Evolutionary conservation across 768 basidiomycete species (phyloP), one percentile per base, ranked within the genome.

Genomic region (Phylloporus sp.): DNA sequence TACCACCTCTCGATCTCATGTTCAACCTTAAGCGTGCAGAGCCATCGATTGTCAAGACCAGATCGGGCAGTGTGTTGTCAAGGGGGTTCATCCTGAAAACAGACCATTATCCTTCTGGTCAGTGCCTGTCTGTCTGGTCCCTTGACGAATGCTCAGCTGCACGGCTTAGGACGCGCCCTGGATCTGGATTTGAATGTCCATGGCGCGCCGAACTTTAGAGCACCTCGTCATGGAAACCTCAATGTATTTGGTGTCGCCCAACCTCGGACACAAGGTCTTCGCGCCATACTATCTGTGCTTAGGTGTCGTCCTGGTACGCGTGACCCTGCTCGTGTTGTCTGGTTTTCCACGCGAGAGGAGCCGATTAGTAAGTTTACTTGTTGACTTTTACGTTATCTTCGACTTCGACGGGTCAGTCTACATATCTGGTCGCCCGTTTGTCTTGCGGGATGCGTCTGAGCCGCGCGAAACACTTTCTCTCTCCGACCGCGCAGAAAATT

Each of bases 311-410:
- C 89, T 9, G 80, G 78, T 48, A 78, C 76, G 28, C 61, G 71
- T 4, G 76, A 84, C 54, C 80, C 85, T 11, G 82, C 86, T 3
- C 86, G 84, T 60, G 90, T 91, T 4, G 85, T 95, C 26, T 99
- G 94, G 93, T 92, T 98, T 70, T 97, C 89, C 26, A 97, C 95
- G 12, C 80, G 97, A 59, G 97, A 99, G 70, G 97, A 98, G 65
- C 94, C 95, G 5, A 82, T 95, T 47, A 82, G 93, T 92, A 68
- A 54, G 84, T 75, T 20, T 28, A 43, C 27, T 49, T 22, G 20
- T 45, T 44, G 10, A 6, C 10, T 26, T 15, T 28, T 2, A 26
- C 23, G 11, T 18, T n/a, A 31, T 22, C 2, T 6, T 24, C 38
- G 46, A 45, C 59, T 32, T n/a, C 26, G 18, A 40, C 35, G 39